phyloP scores from a whole-genome alignment of 495 filamentous ascomycete species.

The Bathelium albidoporum region DNA sequence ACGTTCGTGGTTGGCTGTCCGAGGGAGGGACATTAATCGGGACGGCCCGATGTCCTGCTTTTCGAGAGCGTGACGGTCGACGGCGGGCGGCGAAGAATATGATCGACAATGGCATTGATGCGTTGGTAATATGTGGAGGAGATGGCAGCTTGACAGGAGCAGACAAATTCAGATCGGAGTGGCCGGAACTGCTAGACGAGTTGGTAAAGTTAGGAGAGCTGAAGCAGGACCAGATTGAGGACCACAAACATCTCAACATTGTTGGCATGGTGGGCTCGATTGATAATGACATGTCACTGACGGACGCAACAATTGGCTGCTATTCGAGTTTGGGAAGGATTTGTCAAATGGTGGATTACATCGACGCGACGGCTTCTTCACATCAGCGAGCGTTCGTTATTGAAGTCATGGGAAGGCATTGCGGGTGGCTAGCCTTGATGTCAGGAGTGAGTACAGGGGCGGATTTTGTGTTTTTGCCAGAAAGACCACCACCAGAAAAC shows the following conservation, averaged over 20 bases:
- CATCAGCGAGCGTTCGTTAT: slow-evolving; percentile 97
- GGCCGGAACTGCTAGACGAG: slow-evolving; percentile 77
- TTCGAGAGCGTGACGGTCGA: slow-evolving; percentile 77
- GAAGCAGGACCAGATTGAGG: slow-evolving; percentile 53
- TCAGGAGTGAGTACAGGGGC: slow-evolving; percentile 90
- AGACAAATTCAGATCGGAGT: slow-evolving; percentile 84
- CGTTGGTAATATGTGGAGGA: slow-evolving; percentile 91
- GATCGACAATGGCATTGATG: slow-evolving; percentile 85
- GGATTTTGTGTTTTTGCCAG: slow-evolving; percentile 94
- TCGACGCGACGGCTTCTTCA: slow-evolving; percentile 93
- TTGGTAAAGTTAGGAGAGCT: slow-evolving; percentile 61
- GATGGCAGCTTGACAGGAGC: slow-evolving; percentile 96
- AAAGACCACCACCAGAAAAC: slow-evolving; percentile 77
- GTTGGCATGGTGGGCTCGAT: slow-evolving; percentile 94
- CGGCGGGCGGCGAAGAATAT: slow-evolving; percentile 85
- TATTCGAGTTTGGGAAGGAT: slow-evolving; percentile 88
- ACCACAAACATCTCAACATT: slow-evolving; percentile 80
- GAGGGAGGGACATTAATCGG: slow-evolving; percentile 96
- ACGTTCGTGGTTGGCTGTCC: slow-evolving; percentile 88
- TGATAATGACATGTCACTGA: slow-evolving; percentile 95
- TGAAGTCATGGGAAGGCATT: slow-evolving; percentile 99
- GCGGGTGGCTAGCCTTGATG: slow-evolving; percentile 96
- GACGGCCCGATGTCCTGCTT: slow-evolving; percentile 80
- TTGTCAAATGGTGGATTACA: slow-evolving; percentile 89
- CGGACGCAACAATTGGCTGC: slow-evolving; percentile 95